These are phyloP conservation scores for Tetragonia tetragonoides DNA, from an alignment of 148 eudicot species.

Conservation along the genomic window DNA sequence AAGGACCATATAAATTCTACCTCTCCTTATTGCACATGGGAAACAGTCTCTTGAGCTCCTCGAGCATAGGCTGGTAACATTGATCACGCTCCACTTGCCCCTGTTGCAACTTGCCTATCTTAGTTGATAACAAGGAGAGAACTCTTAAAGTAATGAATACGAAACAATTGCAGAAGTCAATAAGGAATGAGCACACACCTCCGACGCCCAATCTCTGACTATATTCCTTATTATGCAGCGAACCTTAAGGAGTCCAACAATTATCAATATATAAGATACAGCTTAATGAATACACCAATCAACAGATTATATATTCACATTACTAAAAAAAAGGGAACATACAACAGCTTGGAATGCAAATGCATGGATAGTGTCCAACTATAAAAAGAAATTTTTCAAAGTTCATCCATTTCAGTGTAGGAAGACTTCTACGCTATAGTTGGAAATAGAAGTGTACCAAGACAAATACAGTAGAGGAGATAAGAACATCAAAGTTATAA, in stretches of 20 bases:
- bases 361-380: not conserved
- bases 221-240: constrained; percentile 91
- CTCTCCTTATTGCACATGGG: constrained; percentile 59
- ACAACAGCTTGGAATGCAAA: not conserved
- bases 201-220: constrained; percentile 94
- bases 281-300: not conserved
- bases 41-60: constrained; percentile 72
- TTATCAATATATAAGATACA: constrained; percentile 3
- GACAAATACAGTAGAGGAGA: no score
- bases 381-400: not conserved
- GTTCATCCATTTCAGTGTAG: no score
- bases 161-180: constrained; percentile 1
- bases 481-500: no score
- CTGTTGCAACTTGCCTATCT: constrained; percentile 30
- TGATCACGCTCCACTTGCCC: constrained; percentile 92
- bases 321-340: not conserved
- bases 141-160: constrained; percentile 10
- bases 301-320: no score
- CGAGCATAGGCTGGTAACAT: constrained; percentile 88
- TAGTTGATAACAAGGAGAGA: constrained; percentile 4
- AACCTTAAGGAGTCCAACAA: constrained; percentile 44
- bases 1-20: constrained; percentile 20
- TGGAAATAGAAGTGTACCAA: no score
- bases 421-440: no score
- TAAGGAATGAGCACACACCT: constrained; percentile 48